Percentiles rank a stretch among this genome's conserved stretches.
These are phyloP conservation scores for Zygoascus flipseniorum DNA, from an alignment of 805 yeast species.

Conservation along the genomic window DNA sequence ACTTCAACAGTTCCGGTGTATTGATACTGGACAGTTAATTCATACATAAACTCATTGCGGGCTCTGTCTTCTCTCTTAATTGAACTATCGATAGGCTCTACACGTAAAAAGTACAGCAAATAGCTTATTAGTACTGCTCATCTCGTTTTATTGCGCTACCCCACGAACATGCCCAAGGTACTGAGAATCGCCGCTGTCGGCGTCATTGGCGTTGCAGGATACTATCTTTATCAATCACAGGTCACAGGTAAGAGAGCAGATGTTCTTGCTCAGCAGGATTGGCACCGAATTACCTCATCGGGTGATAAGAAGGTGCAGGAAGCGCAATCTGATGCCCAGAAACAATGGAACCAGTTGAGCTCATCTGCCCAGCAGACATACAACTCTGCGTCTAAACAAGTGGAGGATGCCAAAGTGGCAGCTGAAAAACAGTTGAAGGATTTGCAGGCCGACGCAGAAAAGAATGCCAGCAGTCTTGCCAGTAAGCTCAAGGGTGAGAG, in stretches of 20 bases:
- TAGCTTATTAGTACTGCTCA: too few relatives aligned
- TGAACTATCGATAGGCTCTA: too few relatives aligned
- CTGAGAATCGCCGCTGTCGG: conserved; percentile 12
- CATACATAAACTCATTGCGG: too few relatives aligned
- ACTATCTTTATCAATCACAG: conserved; percentile 15
- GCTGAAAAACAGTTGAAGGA: conserved; percentile 7
- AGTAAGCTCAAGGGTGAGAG: conserved; percentile 8
- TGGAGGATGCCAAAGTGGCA: conserved; percentile 5
- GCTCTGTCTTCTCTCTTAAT: too few relatives aligned
- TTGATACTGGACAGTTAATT: too few relatives aligned
- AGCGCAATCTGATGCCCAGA: not conserved
- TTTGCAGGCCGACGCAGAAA: conserved; percentile 5
- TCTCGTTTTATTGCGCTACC: too few relatives aligned
- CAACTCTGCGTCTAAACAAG: not conserved
- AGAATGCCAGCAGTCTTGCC: conserved; percentile 4
- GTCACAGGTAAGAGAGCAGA: conserved; percentile 14
- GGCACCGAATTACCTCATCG: conserved; percentile 7
- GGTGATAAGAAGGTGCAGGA: not conserved
- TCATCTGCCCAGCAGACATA: not conserved
- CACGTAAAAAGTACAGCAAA: too few relatives aligned
- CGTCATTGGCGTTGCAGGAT: conserved; percentile 16
- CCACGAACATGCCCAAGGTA: too few relatives aligned
- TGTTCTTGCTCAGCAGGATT: conserved; percentile 15
- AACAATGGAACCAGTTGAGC: not conserved
- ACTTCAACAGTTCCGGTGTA: too few relatives aligned